Base-by-base conservation (phyloP, 2,329 filamentous ascomycete species). In the Hymenoscyphus fraxineus region DNA sequence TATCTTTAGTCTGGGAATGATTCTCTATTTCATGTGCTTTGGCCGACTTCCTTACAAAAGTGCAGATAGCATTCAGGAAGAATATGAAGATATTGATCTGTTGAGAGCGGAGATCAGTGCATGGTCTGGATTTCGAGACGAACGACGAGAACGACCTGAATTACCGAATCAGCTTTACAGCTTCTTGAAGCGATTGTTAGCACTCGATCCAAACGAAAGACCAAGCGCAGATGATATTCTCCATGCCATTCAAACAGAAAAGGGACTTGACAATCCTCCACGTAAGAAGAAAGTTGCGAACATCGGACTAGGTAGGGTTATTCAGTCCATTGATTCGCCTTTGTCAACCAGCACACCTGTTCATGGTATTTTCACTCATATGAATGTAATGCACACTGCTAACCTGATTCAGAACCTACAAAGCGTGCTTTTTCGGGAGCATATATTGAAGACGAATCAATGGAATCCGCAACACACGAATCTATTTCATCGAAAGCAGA, bases 1-100 rank as follows among this genome's bases (percentile, higher is more conserved):
- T 73, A 90, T 99, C n/a, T 99, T 99, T 77, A 97, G 93, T 0
- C 81, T 99, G 0, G 95, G 95, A 59, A 97, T 99, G 94, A 98
- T 98, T 63, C 83, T 99, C 3, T 96, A 98, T 76, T 99, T 99
- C 74, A 90, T 99, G 83, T 99, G 95, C 76, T 99, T 99, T 75
- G 92, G 90, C 1, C 85, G 89, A 58, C 82, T 99, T 12, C 95
- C 95, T 0, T 99, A 98, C 74, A 82, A 79, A 31, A 91, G 89
- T 70, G 92, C 93, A 61, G 94, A 98, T 74, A 83, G 89, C 3
- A 82, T 96, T 27, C 87, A 97, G 65, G 94, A 98, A 76, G 94
- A 98, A 73, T 88, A 92, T 63, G 95, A 99, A 75, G 93, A 98
- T 69, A 82, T 97, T 5, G 93, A 97, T 70, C 81, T 88, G 69